phyloP scores from a whole-genome alignment of 768 basidiomycete species.

The Psilocybe azurescens region DNA sequence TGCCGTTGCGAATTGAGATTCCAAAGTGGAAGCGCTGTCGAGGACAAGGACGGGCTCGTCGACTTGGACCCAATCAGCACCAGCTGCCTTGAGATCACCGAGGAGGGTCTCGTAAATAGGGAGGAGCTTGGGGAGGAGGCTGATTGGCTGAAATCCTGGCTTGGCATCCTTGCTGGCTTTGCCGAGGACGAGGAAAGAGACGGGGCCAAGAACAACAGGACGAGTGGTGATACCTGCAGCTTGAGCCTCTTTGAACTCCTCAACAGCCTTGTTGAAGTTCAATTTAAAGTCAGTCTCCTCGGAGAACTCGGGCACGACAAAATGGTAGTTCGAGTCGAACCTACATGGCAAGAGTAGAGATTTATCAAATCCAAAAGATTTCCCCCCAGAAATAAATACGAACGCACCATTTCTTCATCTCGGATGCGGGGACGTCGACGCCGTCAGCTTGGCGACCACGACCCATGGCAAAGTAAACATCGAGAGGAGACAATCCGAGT shows the following conservation, averaged over 20 bases:
- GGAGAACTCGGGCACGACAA: constrained; percentile 95
- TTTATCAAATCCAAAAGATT: constrained; percentile 8
- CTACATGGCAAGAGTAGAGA: constrained; percentile 41
- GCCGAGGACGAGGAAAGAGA: constrained; percentile 94
- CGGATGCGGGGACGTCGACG: constrained; percentile 95
- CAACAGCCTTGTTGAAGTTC: constrained; percentile 93
- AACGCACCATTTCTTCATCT: constrained; percentile 99
- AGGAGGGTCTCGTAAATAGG: constrained; percentile 93
- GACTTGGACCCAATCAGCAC: constrained; percentile 93
- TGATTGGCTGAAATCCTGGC: constrained; percentile 87
- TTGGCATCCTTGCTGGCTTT: constrained; percentile 88
- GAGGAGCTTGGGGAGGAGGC: constrained; percentile 86
- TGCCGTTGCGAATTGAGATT: constrained; percentile 78
- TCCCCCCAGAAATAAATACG: constrained; percentile 1
- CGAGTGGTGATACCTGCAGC: constrained; percentile 87
- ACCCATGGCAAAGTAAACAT: constrained; percentile 99
- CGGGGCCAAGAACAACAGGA: constrained; percentile 93
- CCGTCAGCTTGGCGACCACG: constrained; percentile 95
- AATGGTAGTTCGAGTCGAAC: constrained; percentile 99
- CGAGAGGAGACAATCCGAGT: constrained; percentile 85
- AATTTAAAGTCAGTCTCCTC: constrained; percentile 93
- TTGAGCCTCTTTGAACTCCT: constrained; percentile 95
- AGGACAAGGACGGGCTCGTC: constrained; percentile 97
- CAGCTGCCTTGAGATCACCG: constrained; percentile 88
- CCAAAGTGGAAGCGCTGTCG: constrained; percentile 78